Base-by-base conservation (phyloP, 1,139 yeast genomes). In the Yamadazyma sp. region DNA sequence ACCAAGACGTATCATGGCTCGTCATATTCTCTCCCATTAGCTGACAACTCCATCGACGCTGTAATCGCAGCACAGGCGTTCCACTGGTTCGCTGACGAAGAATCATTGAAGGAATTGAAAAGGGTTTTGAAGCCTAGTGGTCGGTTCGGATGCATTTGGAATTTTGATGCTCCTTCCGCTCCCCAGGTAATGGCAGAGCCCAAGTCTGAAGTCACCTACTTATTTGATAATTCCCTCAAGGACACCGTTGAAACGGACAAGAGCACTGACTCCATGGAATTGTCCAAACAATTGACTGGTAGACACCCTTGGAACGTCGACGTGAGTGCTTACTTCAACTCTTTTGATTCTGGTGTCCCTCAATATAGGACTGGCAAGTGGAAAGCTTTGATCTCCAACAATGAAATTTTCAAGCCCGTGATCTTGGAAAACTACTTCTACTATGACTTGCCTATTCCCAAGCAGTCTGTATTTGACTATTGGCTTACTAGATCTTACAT, bases 1-100 rank as follows among this genome's bases (percentile, higher is more conserved):
- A 54, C 79, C 15, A 58, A 61, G 20, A 49, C 70, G 2, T 44
- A 54, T 30, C 56, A 63, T 30, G 81, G 78, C 0, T 65, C 78
- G 11, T 70, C 80, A 8, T 77, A 77, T 49, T 46, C 62, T 1
- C 55, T 80, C n/a, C 83, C 85, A 1, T 47, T 73, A 1, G 64
- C 62, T 2, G 77, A 69, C 42, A 50, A 56, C 14, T 59, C 75
- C 0, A 67, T 71, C 12, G 87, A 81, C 52, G 72, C 75, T 0
- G 64, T 81, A 1, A 59, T 79, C n/a, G 59, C 77, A 10, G 86
- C 87, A 0, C 87, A 81, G 50, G 87, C 80, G 0, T 81, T 77
- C 56, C 87, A 81, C 50, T 81, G 87, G 87, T 82, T 81, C 56
- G 72, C 81, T 12, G 81, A 78, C 50, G 41, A 48, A 2, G 66